phyloP scores from a whole-genome alignment of 2,329 filamentous ascomycete species.

The Emergomyces pasteurianus region DNA sequence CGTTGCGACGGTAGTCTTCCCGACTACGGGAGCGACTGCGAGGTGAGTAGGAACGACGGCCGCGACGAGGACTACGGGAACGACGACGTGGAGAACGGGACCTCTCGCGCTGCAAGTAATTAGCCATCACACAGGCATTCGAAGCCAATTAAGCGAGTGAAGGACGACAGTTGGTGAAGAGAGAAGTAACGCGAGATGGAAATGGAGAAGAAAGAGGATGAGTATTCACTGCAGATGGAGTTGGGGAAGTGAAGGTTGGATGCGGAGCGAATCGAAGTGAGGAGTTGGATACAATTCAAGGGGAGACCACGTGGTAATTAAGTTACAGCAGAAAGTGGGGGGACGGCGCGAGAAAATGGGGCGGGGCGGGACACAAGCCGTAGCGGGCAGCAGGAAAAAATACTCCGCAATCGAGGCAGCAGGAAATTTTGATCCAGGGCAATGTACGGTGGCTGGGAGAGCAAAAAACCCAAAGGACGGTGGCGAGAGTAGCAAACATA shows the following conservation, averaged over 20 bases:
- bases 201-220: not conserved
- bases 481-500: not conserved
- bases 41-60: slow-evolving; percentile 66
- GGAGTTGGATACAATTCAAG: not conserved
- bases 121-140: slow-evolving; percentile 25
- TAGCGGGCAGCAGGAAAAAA: not conserved
- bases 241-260: not conserved
- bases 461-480: not conserved
- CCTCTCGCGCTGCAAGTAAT: slow-evolving; percentile 59
- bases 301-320: not conserved
- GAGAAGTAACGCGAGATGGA: not conserved
- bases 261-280: not conserved
- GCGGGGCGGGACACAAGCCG: not conserved
- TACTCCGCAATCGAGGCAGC: not conserved
- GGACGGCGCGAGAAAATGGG: not conserved
- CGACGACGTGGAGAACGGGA: slow-evolving; percentile 53
- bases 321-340: not conserved
- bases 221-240: not conserved
- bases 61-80: slow-evolving; percentile 70
- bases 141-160: slow-evolving; percentile 7
- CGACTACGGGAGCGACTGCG: slow-evolving; percentile 68
- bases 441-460: not conserved
- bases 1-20: slow-evolving; percentile 63
- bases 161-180: not conserved
- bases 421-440: not conserved